phyloP scores from a whole-genome alignment of 2,329 filamentous ascomycete genomes.

The Aureobasidium sp. region DNA sequence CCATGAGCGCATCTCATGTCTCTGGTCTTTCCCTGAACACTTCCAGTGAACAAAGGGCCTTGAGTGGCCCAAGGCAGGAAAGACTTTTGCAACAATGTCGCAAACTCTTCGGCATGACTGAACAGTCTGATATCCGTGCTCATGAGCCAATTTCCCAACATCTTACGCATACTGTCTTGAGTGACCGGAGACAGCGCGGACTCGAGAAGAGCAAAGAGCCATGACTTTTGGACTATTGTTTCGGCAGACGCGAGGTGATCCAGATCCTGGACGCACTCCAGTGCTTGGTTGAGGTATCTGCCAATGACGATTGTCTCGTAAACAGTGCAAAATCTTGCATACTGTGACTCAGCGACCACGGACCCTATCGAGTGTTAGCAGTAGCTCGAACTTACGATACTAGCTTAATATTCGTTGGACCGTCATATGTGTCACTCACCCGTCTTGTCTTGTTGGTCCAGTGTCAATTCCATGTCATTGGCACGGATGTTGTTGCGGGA shows the following conservation, averaged over 20 bases:
- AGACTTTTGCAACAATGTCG: slow-evolving; percentile 33
- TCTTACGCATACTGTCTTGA: slow-evolving; percentile 41
- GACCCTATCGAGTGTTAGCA: neutral
- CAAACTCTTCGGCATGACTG: slow-evolving; percentile 22
- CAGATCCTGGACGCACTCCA: slow-evolving; percentile 39
- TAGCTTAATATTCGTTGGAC: neutral
- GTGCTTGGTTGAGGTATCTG: slow-evolving; percentile 43
- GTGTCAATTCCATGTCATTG: slow-evolving; percentile 9
- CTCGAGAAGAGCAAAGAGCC: slow-evolving; percentile 38
- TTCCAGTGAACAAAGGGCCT: slow-evolving; percentile 38
- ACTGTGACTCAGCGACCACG: slow-evolving; percentile 25
- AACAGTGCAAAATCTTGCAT: slow-evolving; percentile 38
- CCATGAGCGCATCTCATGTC: slow-evolving; percentile 36
- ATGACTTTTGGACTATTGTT: slow-evolving; percentile 30
- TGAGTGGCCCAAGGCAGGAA: slow-evolving; percentile 44
- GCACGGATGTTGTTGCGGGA: slow-evolving; percentile 11
- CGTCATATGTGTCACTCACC: slow-evolving; percentile 17
- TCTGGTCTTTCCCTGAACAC: slow-evolving; percentile 28
- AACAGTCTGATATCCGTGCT: slow-evolving; percentile 23
- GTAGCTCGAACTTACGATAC: neutral
- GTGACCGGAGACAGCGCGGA: slow-evolving; percentile 35
- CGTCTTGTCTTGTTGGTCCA: slow-evolving; percentile 16
- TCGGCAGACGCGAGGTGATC: slow-evolving; percentile 30
- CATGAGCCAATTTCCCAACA: slow-evolving; percentile 41
- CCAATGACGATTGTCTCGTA: slow-evolving; percentile 45